Percentiles rank a stretch among this genome's conserved stretches.
phyloP scores from a whole-genome alignment of 352 stramenopile species.

The Phytophthora pini region DNA sequence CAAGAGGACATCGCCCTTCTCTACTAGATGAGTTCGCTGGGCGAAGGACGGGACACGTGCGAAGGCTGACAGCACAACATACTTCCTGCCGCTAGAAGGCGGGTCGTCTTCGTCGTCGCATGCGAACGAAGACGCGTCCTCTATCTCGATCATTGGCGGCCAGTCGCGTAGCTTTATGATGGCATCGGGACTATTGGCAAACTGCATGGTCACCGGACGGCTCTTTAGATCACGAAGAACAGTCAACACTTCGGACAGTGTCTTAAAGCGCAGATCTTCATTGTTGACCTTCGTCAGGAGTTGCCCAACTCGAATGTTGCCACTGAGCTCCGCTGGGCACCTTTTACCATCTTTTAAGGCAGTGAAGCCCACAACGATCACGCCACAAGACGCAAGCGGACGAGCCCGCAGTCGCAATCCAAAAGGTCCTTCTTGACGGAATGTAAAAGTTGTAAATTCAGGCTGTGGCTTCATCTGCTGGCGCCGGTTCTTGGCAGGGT shows the following conservation, averaged over 20 bases:
- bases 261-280: conserved; percentile 71
- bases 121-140: conserved; percentile 48
- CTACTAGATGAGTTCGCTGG: conserved; percentile 67
- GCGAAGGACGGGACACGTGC: conserved; percentile 74
- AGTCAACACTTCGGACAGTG: conserved; percentile 62
- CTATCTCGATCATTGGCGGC: conserved; percentile 85
- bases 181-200: conserved; percentile 75
- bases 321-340: conserved; percentile 65
- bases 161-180: conserved; percentile 82
- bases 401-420: conserved; percentile 79
- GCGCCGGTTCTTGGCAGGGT: conserved; percentile 56
- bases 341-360: conserved; percentile 56
- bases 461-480: conserved; percentile 58
- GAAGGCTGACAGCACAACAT: conserved; percentile 78
- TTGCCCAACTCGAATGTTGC: conserved; percentile 76
- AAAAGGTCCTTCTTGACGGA: conserved; percentile 78
- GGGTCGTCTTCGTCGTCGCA: conserved; percentile 63
- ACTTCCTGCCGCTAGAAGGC: conserved; percentile 55
- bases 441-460: conserved; percentile 65
- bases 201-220: conserved; percentile 75
- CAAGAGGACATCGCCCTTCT: conserved; percentile 72
- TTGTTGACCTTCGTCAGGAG: conserved; percentile 74
- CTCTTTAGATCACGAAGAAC: conserved; percentile 63
- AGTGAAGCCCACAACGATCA: conserved; percentile 84
- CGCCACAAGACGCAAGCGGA: conserved; percentile 63